Conservation (phyloP, 2,329 filamentous ascomycete species). For the Chrysoporthe cubensis region DNA sequence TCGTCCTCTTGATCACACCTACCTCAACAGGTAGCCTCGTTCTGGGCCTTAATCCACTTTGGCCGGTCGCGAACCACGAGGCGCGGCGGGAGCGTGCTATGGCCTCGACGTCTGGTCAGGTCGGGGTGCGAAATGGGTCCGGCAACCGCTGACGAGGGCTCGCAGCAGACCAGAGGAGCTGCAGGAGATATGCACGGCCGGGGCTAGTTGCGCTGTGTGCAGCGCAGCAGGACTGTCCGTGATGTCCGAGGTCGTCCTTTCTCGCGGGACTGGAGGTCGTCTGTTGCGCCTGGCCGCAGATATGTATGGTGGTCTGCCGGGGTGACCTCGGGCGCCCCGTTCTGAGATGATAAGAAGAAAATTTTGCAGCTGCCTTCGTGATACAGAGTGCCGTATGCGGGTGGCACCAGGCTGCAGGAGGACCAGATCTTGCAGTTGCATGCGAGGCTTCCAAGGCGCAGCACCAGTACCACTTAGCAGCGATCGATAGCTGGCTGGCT, state of each 20-base stretch:
- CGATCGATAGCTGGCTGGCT: background rate
- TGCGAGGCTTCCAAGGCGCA: constrained; percentile 14
- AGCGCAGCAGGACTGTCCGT: background rate
- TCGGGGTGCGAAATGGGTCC: constrained; percentile 12
- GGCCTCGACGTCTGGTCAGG: constrained; percentile 3
- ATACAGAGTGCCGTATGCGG: constrained; percentile 3
- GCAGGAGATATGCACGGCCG: background rate
- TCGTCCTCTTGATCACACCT: constrained; percentile 16
- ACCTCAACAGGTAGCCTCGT: constrained; percentile 2
- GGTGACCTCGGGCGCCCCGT: background rate
- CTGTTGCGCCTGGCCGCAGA: background rate
- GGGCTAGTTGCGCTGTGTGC: background rate
- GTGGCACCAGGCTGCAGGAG: constrained; percentile 9
- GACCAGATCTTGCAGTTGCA: constrained; percentile 9
- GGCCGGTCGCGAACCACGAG: constrained; percentile 9
- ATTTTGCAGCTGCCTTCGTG: constrained; percentile 27
- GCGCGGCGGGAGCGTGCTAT: constrained; percentile 3
- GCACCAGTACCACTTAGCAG: background rate
- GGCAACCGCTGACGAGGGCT: constrained; percentile 24
- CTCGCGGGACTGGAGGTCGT: background rate
- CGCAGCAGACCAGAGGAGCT: constrained; percentile 6
- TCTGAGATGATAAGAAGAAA: constrained; percentile 1
- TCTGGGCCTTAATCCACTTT: constrained; percentile 3
- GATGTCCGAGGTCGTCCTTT: background rate
- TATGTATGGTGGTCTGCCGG: too few relatives aligned